Evolutionary conservation across 2,329 filamentous ascomycete genomes (phyloP), one percentile per base, ranked within the genome.

Genomic region (Huntiella abstrusa): DNA sequence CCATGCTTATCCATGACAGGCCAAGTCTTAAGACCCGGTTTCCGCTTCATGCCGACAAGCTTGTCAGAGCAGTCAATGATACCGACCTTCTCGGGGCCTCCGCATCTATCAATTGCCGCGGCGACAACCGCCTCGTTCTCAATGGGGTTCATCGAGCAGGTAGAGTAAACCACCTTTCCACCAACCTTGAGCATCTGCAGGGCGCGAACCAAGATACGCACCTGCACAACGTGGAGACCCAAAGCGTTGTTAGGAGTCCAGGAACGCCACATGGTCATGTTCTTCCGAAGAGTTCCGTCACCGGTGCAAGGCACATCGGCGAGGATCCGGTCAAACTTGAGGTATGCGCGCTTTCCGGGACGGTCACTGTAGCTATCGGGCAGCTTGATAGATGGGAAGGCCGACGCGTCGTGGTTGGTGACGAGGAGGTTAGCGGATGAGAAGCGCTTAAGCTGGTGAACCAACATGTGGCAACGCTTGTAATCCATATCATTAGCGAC

Each of bases 401-500:
- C 77, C 4, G 87, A 95, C 37, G 91, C 91, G 61, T 98, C 91
- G 65, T 98, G 88, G 61, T 98, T 96, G 37, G 86, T 96, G 51
- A 98, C 88, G 52, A 98, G 81, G 54, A 98, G 69, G 60, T 98
- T 98, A 2, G 91, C 88, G 4, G 91, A 96, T 52, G 88, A 94
- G 43, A 98, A 71, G 51, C 91, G 82, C 71, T 98, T 98, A 56
- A 96, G 82, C 64, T 98, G 91, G 62, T 98, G 91, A 41, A 95
- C 84, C 59, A 98, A 66, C 83, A 98, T 91, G 64, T 96, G 91
- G 47, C 85, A 85, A 53, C 91, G 82, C 68, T 88, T 92, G 68
- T 95, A 95, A 61, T 98, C 91, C 55, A 83, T 78, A 58, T 98
- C 91, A 63, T 98, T 98, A 52, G 91, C 91, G 54, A 98, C 82